These are phyloP conservation scores for Fusarium torreyae DNA, from an alignment of 2,329 filamentous ascomycete genomes.

Conservation along the genomic window DNA sequence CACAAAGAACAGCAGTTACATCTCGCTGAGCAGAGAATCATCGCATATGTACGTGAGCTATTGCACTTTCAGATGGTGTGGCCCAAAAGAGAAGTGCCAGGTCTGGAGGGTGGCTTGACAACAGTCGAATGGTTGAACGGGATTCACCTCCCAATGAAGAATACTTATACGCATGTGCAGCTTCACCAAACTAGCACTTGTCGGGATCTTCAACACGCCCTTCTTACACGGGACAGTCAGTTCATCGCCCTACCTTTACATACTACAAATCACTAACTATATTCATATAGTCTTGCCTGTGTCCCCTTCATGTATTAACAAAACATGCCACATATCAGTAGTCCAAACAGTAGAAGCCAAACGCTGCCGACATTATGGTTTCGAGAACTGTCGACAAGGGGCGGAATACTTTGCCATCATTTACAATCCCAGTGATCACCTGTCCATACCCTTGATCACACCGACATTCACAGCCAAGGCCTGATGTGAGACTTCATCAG, in stretches of 20 bases:
- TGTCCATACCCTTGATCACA: slow-evolving; percentile 3
- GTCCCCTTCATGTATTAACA: neutral
- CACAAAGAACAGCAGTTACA: neutral
- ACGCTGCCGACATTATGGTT: neutral
- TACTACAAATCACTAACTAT: neutral
- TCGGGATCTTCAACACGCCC: neutral
- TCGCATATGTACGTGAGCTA: neutral
- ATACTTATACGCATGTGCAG: neutral
- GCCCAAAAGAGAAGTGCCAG: neutral
- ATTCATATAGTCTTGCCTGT: neutral
- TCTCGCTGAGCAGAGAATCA: slow-evolving; percentile 6
- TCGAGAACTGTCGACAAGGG: neutral
- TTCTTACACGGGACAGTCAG: neutral
- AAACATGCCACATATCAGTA: neutral
- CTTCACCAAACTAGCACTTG: neutral
- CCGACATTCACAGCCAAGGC: neutral
- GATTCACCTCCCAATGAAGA: neutral
- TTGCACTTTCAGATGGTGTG: neutral
- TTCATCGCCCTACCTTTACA: neutral
- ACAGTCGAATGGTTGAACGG: neutral
- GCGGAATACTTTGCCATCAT: slow-evolving; percentile 14
- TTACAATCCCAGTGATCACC: slow-evolving; percentile 1
- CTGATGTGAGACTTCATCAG: neutral
- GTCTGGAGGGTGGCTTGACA: neutral
- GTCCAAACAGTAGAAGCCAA: neutral